These are phyloP conservation scores for Clonostachys rosea DNA, from an alignment of 2,329 filamentous ascomycete species.

Conservation along the genomic window DNA sequence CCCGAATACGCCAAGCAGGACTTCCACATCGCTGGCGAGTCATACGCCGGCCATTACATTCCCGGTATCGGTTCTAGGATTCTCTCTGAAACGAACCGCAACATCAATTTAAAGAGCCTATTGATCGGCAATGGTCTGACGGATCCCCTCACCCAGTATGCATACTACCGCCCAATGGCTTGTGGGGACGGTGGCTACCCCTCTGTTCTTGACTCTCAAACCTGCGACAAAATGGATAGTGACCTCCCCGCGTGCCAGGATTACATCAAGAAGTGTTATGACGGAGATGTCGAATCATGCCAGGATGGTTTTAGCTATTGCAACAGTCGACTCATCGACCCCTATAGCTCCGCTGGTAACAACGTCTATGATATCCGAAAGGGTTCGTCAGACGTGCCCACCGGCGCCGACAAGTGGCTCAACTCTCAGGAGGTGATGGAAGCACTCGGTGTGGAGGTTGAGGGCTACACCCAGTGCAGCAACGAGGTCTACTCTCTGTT, in stretches of 20 bases:
- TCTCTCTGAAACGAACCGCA: constrained; percentile 80
- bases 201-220: constrained; percentile 71
- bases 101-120: constrained; percentile 95
- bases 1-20: constrained; percentile 90
- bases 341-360: constrained; percentile 88
- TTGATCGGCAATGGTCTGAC: constrained; percentile 96
- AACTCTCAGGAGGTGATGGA: constrained; percentile 80
- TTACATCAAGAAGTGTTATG: constrained; percentile 88
- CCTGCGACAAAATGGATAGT: constrained; percentile 89
- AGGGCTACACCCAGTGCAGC: constrained; percentile 92
- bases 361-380: constrained; percentile 91
- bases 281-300: constrained; percentile 82
- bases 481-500: constrained; percentile 99
- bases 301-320: constrained; percentile 97
- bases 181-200: constrained; percentile 94
- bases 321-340: constrained; percentile 92
- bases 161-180: constrained; percentile 95
- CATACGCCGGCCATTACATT: constrained; percentile 93
- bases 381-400: constrained; percentile 71
- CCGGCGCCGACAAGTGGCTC: constrained; percentile 76
- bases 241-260: constrained; percentile 83
- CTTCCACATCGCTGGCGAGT: constrained; percentile 97
- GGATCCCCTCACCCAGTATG: constrained; percentile 88
- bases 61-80: constrained; percentile 80
- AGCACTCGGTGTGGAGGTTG: constrained; percentile 85